Evolutionary conservation across 2,329 filamentous ascomycete species (phyloP), one percentile per base, ranked within the genome.

Genomic region (Geosmithia putterillii): DNA sequence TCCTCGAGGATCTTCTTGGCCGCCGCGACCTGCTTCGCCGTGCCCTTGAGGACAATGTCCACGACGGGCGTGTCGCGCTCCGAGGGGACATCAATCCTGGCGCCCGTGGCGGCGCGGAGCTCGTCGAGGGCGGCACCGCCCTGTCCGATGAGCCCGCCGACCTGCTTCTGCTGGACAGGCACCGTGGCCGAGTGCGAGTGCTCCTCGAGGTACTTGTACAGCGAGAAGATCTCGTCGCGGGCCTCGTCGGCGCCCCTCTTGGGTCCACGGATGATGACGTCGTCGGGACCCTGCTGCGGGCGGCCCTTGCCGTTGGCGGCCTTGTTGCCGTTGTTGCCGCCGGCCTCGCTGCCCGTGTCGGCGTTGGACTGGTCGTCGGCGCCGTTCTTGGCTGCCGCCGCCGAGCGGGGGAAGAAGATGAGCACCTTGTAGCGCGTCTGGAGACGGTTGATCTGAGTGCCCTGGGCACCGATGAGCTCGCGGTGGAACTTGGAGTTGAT

Each of bases 401-500:
- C 28, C 7, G 71, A 71, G 43, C 73, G 73, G 10, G 92, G 92
- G 71, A 98, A 98, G 66, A 95, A 90, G 54, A 98, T 92, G 49
- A 89, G 81, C 37, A 98, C 92, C 57, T 84, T 83, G 71, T 98
- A 95, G 40, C 89, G 83, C 44, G 82, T 86, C 64, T 98, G 89
- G 20, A 98, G 76, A 51, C 86, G 83, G 66, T 92, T 92, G 57
- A 98, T 90, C 58, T 94, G 86, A 56, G 73, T 78, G 46, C 92
- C 92, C 54, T 86, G 82, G 18, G 86, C 76, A 41, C 92, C 92
- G 53, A 98, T 98, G 44, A 98, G 73, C 59, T 95, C 89, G 47
- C 87, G 79, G 65, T 98, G 92, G 64, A 84, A 96, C 65, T 95
- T 87, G 44, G 90, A 83, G 45, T 94, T 86, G 52, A 98, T 84